Evolutionary conservation across 305 asterid species (phyloP), one percentile per base, ranked within the genome.

Genomic region (Fraxinus velutina): DNA sequence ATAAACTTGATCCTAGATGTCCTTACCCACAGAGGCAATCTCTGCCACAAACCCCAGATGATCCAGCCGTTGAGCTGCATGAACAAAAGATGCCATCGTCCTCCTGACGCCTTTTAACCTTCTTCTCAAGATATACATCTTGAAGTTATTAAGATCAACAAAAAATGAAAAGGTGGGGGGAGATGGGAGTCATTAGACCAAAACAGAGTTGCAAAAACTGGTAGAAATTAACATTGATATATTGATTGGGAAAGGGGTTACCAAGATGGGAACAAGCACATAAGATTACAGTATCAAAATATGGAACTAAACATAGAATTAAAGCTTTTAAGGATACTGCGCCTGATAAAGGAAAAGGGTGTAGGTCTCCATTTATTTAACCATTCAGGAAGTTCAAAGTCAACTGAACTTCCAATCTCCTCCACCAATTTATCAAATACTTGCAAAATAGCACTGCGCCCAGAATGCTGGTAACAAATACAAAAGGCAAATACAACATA

Each of bases 1-100:
- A 30, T 15, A 75, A 70, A 74, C 30, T 64, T 79, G 62, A 81
- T 75, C 52, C 39, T 81, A 78, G 75, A 55, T 29, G 32, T 78
- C 83, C 92, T 85, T 86, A 96, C 99, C 98, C 85, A 89, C 98
- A 96, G 64, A 88, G 94, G 91, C 99, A 94, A 90, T 94, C 95
- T 88, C 86, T 88, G 81, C 89, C 93, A 87, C 99, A 96, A 73
- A 88, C 93, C 47, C 88, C 94, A 47, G 95, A 86, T 81, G 97
- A 85, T 84, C 89, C 98, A 76, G 89, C 62, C 6, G 91, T 75
- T 32, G 93, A 87, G 88, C 89, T 87, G 93, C 99, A 96, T 83
- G 95, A 85, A 88, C 99, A 96, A 81, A 86, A 94, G 81, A 93
- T 94, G 80, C 97, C 98, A 88, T 94, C 98, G 75, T 96, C 99